phyloP scores from a whole-genome alignment of 1,284 basidiomycete genomes.

The Spongiforma sp. region DNA sequence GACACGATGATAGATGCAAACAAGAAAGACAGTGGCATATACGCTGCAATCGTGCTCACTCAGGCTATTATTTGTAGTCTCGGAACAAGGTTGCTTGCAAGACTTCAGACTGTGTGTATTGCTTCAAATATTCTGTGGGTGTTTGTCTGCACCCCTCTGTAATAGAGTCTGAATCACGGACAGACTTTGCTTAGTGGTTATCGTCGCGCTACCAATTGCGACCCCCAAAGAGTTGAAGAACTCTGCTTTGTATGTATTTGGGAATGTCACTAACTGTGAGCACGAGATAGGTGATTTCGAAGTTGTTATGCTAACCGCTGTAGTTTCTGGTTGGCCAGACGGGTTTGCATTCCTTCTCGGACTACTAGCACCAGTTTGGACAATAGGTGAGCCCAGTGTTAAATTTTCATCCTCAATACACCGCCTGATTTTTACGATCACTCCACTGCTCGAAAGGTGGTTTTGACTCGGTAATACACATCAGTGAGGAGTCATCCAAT shows the following conservation, averaged over 20 bases:
- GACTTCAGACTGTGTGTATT: neutral
- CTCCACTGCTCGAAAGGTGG: neutral
- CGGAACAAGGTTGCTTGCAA: neutral
- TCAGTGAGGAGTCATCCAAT: neutral
- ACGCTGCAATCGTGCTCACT: neutral
- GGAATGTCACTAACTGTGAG: conserved; percentile 2
- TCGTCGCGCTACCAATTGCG: neutral
- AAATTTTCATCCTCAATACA: neutral
- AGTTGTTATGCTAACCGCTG: neutral
- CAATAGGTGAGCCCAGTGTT: conserved; percentile 1
- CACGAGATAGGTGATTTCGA: neutral
- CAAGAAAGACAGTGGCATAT: neutral
- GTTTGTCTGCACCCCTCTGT: neutral
- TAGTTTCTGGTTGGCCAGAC: conserved; percentile 2
- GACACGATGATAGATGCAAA: neutral
- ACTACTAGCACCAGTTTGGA: neutral
- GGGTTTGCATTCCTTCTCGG: neutral
- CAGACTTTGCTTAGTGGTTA: neutral
- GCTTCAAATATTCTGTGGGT: neutral
- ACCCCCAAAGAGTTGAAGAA: neutral
- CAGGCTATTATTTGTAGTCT: neutral
- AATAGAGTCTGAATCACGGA: neutral
- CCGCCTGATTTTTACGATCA: neutral
- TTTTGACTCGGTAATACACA: neutral
- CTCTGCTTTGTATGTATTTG: conserved; percentile 1